Base-by-base conservation (phyloP, 306 rosid genomes). In the Oxytropis ochrocephala region DNA sequence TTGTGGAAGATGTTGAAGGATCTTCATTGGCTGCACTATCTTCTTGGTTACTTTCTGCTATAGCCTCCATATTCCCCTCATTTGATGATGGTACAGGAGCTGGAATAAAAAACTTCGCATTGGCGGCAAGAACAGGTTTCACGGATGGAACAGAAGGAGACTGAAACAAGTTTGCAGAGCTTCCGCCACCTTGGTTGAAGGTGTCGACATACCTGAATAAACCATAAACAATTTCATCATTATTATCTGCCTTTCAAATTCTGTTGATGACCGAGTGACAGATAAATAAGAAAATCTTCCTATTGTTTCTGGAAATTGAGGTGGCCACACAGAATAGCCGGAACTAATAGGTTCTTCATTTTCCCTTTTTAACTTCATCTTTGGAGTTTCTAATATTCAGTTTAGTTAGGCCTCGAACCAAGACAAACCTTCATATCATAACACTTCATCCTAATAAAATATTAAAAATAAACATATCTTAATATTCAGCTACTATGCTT, bases 201-300 rank as follows among this genome's bases (percentile, higher is more conserved):
- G 95, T 92, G 83, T 92, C 98, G 41, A 92, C 98, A 74, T 92
- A 92, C 85, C 98, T 92, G 86, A 53, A 84, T 63, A 67, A 54
- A 35, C 35, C 68, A 85, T 50, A 62, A 61, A 64, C 70, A 76
- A 16, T 53, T 77, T 57, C 68, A 78, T 78, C 75, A 74, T 56
- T 55, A 43, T 64, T 18, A 58, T 74, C 29, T 12, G 11, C 51
- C 68, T 69, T 49, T 70, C 52, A 69, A 65, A 78, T 17, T 27
- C 33, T 9, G 29, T 33, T 2, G 24, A 43, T 43, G 13, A 72
- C 11, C 7, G 13, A 72, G 30, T 63, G 39, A 52, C 29, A 3
- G 39, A 52, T 57, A 6, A 55, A 54, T 64, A 52, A 75, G 7
- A 53, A 32, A 49, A 5, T 47, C 21, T 71, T 57, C 39, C 36